Evolutionary conservation across 139 green algal species (phyloP).

Genomic region (Pycnococcus provasolii): DNA sequence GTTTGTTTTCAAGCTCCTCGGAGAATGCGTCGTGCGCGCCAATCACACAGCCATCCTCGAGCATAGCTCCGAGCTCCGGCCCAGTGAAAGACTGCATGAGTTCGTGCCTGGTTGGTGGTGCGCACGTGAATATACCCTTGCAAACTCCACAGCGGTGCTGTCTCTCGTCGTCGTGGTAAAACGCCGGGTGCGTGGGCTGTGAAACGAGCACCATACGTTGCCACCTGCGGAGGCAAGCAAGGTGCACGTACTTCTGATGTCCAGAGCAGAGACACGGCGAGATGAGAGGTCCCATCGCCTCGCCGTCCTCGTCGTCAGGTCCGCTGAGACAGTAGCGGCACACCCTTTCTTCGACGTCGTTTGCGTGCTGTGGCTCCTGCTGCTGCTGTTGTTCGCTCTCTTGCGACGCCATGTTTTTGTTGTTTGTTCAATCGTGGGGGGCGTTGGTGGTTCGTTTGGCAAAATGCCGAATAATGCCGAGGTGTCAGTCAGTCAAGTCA

Average conservation of each 20-base stretch:
- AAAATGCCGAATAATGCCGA: no score
- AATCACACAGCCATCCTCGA: conserved; percentile 18
- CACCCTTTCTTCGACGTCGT: conserved; percentile 7
- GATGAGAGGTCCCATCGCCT: not conserved
- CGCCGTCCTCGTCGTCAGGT: not conserved
- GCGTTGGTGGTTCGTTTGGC: no score
- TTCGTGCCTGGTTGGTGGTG: conserved; percentile 15
- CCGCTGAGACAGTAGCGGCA: conserved; percentile 27
- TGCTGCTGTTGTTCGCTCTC: no score
- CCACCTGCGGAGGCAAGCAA: conserved; percentile 17
- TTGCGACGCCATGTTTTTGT: no score
- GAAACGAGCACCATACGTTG: conserved; percentile 20
- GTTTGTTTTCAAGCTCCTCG: conserved; percentile 3
- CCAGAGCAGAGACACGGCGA: conserved; percentile 13
- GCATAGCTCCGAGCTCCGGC: conserved; percentile 17
- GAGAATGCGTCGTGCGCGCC: conserved; percentile 8
- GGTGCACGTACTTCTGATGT: conserved; percentile 18
- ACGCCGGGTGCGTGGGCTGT: conserved; percentile 24
- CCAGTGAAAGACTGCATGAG: conserved; percentile 27
- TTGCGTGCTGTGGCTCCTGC: no score
- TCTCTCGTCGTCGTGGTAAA: conserved; percentile 20
- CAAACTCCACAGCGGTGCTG: conserved; percentile 20
- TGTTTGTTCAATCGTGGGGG: no score
- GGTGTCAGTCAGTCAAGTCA: no score
- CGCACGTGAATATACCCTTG: conserved; percentile 2